A percentile compares a stretch with the other conserved stretches of the same genome.
Conservation (phyloP, 1,139 yeast genomes). For the Saccharomyces hybrid region DNA sequence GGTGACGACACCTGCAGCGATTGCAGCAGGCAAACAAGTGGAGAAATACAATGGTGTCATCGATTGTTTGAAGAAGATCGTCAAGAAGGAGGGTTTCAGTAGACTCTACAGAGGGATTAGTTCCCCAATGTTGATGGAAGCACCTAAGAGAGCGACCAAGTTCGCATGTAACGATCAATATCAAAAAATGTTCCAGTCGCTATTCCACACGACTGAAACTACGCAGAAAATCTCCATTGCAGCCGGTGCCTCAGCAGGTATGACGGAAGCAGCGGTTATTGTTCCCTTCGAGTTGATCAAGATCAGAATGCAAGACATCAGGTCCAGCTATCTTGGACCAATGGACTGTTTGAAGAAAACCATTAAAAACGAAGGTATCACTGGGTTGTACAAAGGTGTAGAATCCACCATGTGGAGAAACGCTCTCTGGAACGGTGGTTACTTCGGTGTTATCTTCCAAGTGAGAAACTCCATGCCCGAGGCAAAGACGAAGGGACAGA, state of each 20-base stretch:
- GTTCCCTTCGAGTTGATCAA: slow-evolving; percentile 88
- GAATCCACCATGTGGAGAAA: slow-evolving; percentile 99
- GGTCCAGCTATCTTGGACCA: slow-evolving; percentile 78
- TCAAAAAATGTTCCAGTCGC: slow-evolving; percentile 72
- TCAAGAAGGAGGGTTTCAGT: slow-evolving; percentile 75
- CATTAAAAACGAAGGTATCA: slow-evolving; percentile 63
- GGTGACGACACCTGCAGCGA: slow-evolving; percentile 44
- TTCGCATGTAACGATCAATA: slow-evolving; percentile 98
- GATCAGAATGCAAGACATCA: slow-evolving; percentile 84
- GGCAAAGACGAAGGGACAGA: slow-evolving; percentile 60
- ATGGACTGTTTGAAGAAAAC: slow-evolving; percentile 73
- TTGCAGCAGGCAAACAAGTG: slow-evolving; percentile 47
- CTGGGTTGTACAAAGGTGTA: slow-evolving; percentile 87
- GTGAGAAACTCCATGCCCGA: slow-evolving; percentile 72
- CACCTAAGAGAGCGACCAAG: slow-evolving; percentile 97
- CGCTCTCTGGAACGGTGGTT: slow-evolving; percentile 94
- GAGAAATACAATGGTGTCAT: slow-evolving; percentile 69
- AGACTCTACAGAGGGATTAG: slow-evolving; percentile 86
- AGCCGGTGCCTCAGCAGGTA: slow-evolving; percentile 98
- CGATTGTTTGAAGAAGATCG: slow-evolving; percentile 75
- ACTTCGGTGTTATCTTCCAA: slow-evolving; percentile 91
- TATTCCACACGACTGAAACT: slow-evolving; percentile 64
- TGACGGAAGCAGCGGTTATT: slow-evolving; percentile 90
- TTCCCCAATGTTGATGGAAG: slow-evolving; percentile 98
- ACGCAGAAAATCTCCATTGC: slow-evolving; percentile 78